Evolutionary conservation across 345 rosid genomes (phyloP), one percentile per base, ranked within the genome.

Genomic region (Eucalyptus curtisii): DNA sequence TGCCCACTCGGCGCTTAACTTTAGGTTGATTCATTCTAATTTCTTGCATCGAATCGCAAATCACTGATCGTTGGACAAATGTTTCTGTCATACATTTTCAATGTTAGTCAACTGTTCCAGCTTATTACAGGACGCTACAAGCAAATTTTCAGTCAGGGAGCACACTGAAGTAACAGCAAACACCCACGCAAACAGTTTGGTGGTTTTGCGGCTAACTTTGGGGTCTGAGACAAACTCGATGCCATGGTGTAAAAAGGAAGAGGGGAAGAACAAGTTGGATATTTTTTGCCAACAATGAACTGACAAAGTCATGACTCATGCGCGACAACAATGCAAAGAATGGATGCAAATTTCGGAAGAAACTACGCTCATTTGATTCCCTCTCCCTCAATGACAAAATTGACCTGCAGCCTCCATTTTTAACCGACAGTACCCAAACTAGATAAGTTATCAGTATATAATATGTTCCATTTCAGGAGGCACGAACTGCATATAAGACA

Each of bases 1-100:
- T 96, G 33, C 99, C 99, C 47, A 98, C 97, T 37, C 95, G 90
- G 47, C 96, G 96, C 93, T 97, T 97, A 10, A 94, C 93, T 93
- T 94, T 95, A 91, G 96, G 92, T 87, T 93, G 96, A 92, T 92
- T 94, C 90, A 89, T 89, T 15, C 86, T 89, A 84, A 49, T 42
- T 53, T 89, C 64, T 17, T 31, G 16, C 52, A 24, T 45, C 33
- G 20, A 68, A 30, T 71, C 25, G 31, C 68, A 20, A 64, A 64
- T 47, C n/a, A 49, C 88, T 49, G 47, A 20, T 20, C 1, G 15
- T 76, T 40, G 82, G 45, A 76, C 82, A 5, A 40, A 40, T 76
- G 82, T 42, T 76, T 11, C 82, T 37, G 47, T 76, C 82, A 40
- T 76, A 20, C 20, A 40, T 76, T 40, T 42, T 76, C 82, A 40